A percentile compares a stretch with the other conserved stretches of the same genome.
phyloP scores from a whole-genome alignment of 768 basidiomycete genomes.

The Ramaria rubella region DNA sequence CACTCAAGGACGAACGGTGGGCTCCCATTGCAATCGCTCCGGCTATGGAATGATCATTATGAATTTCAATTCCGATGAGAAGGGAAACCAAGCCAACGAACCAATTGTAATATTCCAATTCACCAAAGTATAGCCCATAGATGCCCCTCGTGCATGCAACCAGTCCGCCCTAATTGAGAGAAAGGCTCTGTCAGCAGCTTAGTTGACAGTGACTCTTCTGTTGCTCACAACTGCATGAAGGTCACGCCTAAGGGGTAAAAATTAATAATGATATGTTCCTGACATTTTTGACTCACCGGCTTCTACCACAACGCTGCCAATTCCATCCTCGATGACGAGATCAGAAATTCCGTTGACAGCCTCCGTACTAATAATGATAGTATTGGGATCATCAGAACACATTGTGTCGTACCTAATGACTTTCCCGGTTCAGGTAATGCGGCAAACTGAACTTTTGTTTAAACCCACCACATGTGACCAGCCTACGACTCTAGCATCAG shows the following conservation, averaged over 20 bases:
- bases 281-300: background rate
- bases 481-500: background rate
- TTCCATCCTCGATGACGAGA: conserved; percentile 2
- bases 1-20: conserved; percentile 11
- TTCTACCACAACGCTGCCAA: conserved; percentile 3
- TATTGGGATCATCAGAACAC: conserved; percentile 13
- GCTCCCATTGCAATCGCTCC: conserved; percentile 14
- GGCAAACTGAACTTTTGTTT: background rate
- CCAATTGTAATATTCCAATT: conserved; percentile 11
- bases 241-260: conserved; percentile 5
- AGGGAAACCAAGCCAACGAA: no score
- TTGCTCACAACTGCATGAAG: conserved; percentile 9
- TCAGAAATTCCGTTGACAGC: conserved; percentile 9
- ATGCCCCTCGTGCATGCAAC: conserved; percentile 11
- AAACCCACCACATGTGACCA: conserved; percentile 5
- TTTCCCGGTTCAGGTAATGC: background rate
- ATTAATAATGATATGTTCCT: background rate
- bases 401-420: conserved; percentile 11
- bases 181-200: background rate
- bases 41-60: conserved; percentile 1
- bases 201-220: background rate
- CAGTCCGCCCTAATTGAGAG: conserved; percentile 6
- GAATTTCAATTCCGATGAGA: background rate
- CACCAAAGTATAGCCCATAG: conserved; percentile 13
- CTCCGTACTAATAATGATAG: conserved; percentile 11